Conservation (phyloP, 2,329 filamentous ascomycete species). For the Ophiostoma australiae region DNA sequence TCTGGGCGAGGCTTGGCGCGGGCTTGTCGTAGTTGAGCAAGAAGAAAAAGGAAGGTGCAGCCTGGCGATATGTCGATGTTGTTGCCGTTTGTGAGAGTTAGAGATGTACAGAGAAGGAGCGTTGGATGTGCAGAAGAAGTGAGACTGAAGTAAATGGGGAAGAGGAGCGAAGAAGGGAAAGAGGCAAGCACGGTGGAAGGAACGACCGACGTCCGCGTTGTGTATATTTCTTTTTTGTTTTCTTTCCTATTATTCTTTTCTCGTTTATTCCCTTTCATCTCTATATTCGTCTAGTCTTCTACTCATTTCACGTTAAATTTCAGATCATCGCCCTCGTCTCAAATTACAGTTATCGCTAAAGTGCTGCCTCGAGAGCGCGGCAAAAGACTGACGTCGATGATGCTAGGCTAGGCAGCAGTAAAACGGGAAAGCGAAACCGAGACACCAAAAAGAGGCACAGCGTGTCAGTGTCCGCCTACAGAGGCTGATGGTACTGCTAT, state of each 20-base stretch:
- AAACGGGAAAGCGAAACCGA: not conserved
- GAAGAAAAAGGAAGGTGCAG: not conserved
- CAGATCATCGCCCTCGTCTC: not conserved
- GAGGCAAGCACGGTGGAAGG: not conserved
- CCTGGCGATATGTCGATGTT: not conserved
- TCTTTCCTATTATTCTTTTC: not conserved
- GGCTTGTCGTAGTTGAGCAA: not conserved
- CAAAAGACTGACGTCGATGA: conserved; percentile 9
- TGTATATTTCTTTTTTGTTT: not conserved
- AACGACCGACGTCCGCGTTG: not conserved
- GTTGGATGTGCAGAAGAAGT: not conserved
- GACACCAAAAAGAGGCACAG: not conserved
- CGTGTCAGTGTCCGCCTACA: not conserved
- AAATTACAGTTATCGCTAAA: not conserved
- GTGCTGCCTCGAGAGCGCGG: not conserved
- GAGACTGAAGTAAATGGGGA: not conserved
- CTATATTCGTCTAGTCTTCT: not conserved
- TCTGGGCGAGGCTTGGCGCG: not conserved
- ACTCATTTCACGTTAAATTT: too few relatives aligned
- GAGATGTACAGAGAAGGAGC: not conserved
- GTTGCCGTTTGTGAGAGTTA: not conserved
- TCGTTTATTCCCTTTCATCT: not conserved
- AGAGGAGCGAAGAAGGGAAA: not conserved
- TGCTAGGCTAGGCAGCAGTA: conserved; percentile 13
- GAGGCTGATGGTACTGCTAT: too few relatives aligned